Evolutionary conservation across 2,329 filamentous ascomycete genomes (phyloP).

Genomic region (Arthroderma uncinatum): DNA sequence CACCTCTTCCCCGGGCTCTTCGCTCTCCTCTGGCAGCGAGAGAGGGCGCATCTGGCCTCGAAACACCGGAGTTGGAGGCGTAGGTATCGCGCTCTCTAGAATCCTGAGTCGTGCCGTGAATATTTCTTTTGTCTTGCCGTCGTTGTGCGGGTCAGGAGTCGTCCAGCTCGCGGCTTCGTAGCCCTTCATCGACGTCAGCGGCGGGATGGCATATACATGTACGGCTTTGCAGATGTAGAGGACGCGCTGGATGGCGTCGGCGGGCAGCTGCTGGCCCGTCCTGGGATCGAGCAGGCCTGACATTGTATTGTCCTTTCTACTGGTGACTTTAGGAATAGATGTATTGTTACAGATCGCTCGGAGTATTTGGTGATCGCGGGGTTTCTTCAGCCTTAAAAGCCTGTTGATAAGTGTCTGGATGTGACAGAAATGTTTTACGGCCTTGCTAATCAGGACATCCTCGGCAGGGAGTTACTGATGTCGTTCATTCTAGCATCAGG

Average conservation of each 20-base stretch:
- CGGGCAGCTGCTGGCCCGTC: conserved; percentile 55
- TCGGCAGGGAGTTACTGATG: too few species aligned
- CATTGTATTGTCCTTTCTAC: neutral
- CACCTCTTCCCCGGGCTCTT: conserved; percentile 40
- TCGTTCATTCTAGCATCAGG: too few species aligned
- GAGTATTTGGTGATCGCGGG: too few species aligned
- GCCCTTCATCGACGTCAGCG: conserved; percentile 64
- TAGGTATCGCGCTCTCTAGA: conserved; percentile 56
- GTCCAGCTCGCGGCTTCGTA: conserved; percentile 73
- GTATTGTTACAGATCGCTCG: too few species aligned
- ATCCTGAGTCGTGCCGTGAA: conserved; percentile 75
- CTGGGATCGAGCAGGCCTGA: conserved; percentile 51
- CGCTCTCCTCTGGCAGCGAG: conserved; percentile 23
- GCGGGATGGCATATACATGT: conserved; percentile 81
- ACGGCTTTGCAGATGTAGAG: conserved; percentile 65
- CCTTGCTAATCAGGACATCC: too few species aligned
- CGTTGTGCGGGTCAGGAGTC: conserved; percentile 38
- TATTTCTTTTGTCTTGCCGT: conserved; percentile 58
- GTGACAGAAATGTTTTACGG: too few species aligned
- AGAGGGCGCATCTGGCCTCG: conserved; percentile 2
- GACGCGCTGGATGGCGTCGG: conserved; percentile 72
- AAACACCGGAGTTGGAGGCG: conserved; percentile 14
- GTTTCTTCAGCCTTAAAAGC: too few species aligned
- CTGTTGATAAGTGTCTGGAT: too few species aligned
- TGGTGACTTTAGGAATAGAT: neutral